Evolutionary conservation across 2,329 filamentous ascomycete species (phyloP).

Genomic region (Colletotrichum limetticola): DNA sequence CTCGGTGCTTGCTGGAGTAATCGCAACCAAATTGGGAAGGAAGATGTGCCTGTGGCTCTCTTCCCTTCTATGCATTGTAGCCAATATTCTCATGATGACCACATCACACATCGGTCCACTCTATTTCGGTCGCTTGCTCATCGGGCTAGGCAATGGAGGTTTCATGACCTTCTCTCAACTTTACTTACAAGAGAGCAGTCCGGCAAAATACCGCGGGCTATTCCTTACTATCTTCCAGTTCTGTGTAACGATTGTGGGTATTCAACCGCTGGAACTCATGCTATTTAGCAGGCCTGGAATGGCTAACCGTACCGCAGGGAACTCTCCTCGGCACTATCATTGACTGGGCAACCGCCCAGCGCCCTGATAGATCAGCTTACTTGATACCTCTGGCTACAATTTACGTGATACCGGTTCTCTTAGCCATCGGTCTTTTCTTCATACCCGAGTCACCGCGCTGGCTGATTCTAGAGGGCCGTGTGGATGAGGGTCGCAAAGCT

Average conservation of each 20-base stretch:
- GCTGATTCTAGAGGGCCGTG: background rate
- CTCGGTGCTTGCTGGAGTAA: slow-evolving; percentile 53
- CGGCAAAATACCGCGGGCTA: slow-evolving; percentile 60
- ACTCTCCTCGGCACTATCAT: background rate
- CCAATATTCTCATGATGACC: slow-evolving; percentile 32
- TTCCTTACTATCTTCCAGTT: slow-evolving; percentile 60
- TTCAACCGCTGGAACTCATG: too few relatives aligned
- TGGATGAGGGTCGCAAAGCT: background rate
- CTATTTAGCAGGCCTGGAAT: background rate
- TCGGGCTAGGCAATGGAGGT: slow-evolving; percentile 66
- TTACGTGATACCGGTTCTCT: background rate
- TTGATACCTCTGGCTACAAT: background rate
- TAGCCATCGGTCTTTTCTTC: background rate
- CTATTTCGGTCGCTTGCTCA: slow-evolving; percentile 64
- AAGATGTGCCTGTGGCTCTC: background rate
- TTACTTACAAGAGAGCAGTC: slow-evolving; percentile 58
- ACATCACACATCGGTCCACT: slow-evolving; percentile 63
- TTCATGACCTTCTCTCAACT: slow-evolving; percentile 66
- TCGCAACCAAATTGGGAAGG: background rate
- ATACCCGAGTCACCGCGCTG: background rate
- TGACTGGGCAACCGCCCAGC: background rate
- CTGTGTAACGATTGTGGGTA: background rate
- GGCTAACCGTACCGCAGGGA: background rate
- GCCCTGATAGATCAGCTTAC: background rate
- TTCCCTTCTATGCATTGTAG: background rate